These are phyloP conservation scores for Cladosporium velox DNA, from an alignment of 2,329 filamentous ascomycete species.

Conservation along the genomic window DNA sequence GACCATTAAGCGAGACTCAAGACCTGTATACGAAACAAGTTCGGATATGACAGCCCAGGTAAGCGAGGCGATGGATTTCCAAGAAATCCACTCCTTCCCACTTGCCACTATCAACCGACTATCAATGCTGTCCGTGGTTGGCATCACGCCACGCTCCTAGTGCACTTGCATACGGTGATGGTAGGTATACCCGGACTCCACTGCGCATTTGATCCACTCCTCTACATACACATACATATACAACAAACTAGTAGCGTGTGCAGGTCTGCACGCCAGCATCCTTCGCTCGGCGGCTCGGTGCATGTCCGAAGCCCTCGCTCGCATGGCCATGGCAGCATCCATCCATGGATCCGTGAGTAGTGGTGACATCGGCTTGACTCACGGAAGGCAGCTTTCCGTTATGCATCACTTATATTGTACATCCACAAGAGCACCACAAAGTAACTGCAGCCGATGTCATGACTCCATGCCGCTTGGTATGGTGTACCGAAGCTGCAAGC, in stretches of 20 bases:
- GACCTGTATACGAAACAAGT: neutral
- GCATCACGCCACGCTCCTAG: neutral
- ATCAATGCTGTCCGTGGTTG: neutral
- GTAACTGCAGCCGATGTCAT: neutral
- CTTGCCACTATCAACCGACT: neutral
- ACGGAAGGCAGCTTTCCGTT: neutral
- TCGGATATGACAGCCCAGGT: neutral
- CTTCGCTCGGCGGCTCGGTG: constrained; percentile 1
- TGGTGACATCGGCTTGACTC: neutral
- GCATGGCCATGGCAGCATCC: neutral
- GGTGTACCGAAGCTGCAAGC: neutral
- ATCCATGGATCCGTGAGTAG: neutral
- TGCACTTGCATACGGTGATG: neutral
- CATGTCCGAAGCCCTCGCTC: constrained; percentile 4
- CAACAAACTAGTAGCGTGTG: neutral
- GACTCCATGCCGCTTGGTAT: neutral
- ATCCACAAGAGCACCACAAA: neutral
- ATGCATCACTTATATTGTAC: neutral
- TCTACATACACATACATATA: neutral
- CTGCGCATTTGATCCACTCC: neutral
- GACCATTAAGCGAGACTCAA: neutral
- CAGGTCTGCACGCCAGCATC: constrained; percentile 6
- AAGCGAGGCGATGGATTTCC: neutral
- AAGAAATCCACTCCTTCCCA: neutral
- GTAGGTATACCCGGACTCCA: neutral